Evolutionary conservation across 2,329 filamentous ascomycete species (phyloP), one percentile per base, ranked within the genome.

Genomic region (Claviceps sp.): DNA sequence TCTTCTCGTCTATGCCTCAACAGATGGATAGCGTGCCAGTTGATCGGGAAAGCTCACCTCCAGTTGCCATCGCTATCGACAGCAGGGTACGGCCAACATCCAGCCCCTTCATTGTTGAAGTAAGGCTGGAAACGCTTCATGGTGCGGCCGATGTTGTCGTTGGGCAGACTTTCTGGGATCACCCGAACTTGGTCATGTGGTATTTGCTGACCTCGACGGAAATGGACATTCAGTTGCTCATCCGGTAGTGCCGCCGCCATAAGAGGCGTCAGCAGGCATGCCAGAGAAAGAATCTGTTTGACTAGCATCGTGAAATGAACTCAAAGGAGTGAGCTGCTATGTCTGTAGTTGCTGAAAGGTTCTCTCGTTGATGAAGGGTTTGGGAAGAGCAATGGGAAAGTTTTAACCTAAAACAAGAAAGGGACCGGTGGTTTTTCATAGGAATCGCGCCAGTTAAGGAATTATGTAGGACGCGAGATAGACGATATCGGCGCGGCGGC

Each of bases 1-100:
- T 22, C 9, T 34, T 11, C 29, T 11, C 29, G 9, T 34, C 29
- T 34, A 11, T 11, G 11, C 29, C 29, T 34, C 9, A 34, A 34
- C 29, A 11, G 3, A 29, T 29, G 9, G 17, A 45, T 29, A 29
- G n/a, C 11, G 5, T 45, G 16, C 13, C 43, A 22, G 43, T 16
- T 13, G 1, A 14, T 13, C n/a, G 7, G 22, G 20, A n/a, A 22
- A 38, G 8, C 46, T 9, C 16, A 47, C 36, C 46, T 47, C 36
- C 20, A 39, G 46, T 47, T n/a, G 46, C 46, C 46, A 4, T 26
- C 36, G 16, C 36, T 17, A 6, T 47, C 46, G 13, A 39, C 36
- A 17, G 36, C 46, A 47, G 46, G 36, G 36, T 39, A 47, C 6
- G 46, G 46, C 46, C 36, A 47, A 22, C 46, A 47, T n/a, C 46